phyloP scores from a whole-genome alignment of 805 yeast species.

The Candida ascalaphidarum region DNA sequence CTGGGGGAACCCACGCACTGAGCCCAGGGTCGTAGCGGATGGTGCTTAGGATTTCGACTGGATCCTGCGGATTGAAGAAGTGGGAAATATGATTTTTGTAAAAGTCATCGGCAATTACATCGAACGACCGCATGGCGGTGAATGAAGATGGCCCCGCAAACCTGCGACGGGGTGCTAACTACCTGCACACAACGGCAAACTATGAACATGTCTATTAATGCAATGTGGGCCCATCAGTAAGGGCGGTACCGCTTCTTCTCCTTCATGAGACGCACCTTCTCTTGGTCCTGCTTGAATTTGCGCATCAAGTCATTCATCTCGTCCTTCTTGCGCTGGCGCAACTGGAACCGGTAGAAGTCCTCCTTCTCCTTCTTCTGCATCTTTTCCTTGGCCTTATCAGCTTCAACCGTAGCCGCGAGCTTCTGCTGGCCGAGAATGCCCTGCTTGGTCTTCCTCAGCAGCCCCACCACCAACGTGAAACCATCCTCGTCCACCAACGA shows the following conservation, averaged over 20 bases:
- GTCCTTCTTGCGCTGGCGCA: slow-evolving; percentile 85
- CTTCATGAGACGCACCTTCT: slow-evolving; percentile 67
- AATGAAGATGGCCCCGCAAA: no score
- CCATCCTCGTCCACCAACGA: slow-evolving; percentile 86
- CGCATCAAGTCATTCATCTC: slow-evolving; percentile 82
- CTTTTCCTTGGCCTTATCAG: slow-evolving; percentile 35
- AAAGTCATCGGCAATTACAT: no score
- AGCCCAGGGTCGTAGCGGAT: slow-evolving; percentile 68
- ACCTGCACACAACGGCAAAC: no score
- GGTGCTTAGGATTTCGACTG: slow-evolving; percentile 60
- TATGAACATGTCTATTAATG: no score
- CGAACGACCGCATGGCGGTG: no score
- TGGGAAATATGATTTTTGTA: no score
- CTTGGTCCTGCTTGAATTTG: slow-evolving; percentile 89
- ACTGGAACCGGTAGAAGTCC: slow-evolving; percentile 94
- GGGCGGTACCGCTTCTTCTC: slow-evolving; percentile 83
- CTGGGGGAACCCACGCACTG: slow-evolving; percentile 15
- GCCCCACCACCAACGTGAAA: slow-evolving; percentile 81
- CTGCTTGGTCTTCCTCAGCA: slow-evolving; percentile 73
- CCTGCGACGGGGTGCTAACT: no score
- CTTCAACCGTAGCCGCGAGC: slow-evolving; percentile 26
- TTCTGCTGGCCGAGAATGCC: slow-evolving; percentile 55
- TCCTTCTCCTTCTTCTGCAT: slow-evolving; percentile 68
- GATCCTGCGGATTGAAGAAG: no score
- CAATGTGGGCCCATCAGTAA: slow-evolving; percentile 31